Evolutionary conservation across 1,139 yeast genomes (phyloP).

Genomic region (Hyphopichia wangnamkhiaoensis): DNA sequence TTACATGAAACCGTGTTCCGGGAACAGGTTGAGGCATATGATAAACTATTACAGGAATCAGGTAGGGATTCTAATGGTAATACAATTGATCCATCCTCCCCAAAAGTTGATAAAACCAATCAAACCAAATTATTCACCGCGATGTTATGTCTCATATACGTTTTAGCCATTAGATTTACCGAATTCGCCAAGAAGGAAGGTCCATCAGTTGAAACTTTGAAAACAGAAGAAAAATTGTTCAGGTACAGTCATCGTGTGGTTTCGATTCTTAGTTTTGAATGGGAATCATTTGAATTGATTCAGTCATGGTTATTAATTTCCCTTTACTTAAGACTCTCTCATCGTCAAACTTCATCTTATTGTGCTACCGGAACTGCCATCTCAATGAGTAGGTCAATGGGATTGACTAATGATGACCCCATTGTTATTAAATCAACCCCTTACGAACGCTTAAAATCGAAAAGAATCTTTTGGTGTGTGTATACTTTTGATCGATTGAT

Average conservation of each 20-base stretch:
- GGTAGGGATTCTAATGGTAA: conserved; percentile 11
- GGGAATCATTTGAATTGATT: conserved; percentile 67
- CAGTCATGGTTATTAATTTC: conserved; percentile 63
- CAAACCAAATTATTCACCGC: conserved; percentile 53
- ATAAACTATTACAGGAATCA: conserved; percentile 16
- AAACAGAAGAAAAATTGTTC: conserved; percentile 54
- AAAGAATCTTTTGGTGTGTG: conserved; percentile 58
- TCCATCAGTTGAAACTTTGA: conserved; percentile 25
- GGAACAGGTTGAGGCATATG: conserved; percentile 49
- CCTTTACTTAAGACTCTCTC: conserved; percentile 54
- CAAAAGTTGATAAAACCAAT: conserved; percentile 24
- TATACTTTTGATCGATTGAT: conserved; percentile 57
- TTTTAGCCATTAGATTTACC: conserved; percentile 53
- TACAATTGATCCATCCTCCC: not conserved
- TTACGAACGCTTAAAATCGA: conserved; percentile 53
- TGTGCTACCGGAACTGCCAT: conserved; percentile 57
- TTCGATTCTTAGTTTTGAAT: conserved; percentile 56
- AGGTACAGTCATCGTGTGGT: conserved; percentile 51
- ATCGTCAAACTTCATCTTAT: conserved; percentile 59
- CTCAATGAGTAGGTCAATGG: conserved; percentile 58
- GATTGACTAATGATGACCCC: conserved; percentile 38
- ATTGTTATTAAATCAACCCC: conserved; percentile 24
- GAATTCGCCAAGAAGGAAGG: conserved; percentile 47
- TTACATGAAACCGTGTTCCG: conserved; percentile 56
- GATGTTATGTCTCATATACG: conserved; percentile 50